These are phyloP conservation scores for Pseudonectria buxi DNA, from an alignment of 2,329 filamentous ascomycete genomes.

Conservation along the genomic window DNA sequence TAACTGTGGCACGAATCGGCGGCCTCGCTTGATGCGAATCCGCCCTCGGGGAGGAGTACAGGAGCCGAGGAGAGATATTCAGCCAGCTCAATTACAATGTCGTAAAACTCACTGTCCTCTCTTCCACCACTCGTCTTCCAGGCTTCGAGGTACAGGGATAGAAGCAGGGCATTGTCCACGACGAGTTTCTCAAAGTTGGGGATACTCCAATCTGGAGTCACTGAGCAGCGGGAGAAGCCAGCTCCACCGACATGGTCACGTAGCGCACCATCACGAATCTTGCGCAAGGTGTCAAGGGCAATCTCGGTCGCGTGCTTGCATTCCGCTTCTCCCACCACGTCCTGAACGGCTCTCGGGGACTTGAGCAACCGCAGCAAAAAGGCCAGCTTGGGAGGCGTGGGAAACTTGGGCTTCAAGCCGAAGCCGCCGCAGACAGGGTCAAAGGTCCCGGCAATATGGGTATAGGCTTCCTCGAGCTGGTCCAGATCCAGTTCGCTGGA, in stretches of 20 bases:
- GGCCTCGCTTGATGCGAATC: conserved; percentile 82
- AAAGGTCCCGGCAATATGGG: conserved; percentile 73
- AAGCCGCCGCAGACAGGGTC: conserved; percentile 78
- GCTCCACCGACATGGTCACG: conserved; percentile 48
- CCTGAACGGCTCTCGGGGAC: conserved; percentile 65
- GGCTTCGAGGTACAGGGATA: conserved; percentile 79
- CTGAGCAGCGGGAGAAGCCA: conserved; percentile 68
- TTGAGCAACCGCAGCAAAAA: conserved; percentile 71
- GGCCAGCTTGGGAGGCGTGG: conserved; percentile 76
- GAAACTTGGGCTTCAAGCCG: conserved; percentile 75
- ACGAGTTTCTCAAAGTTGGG: conserved; percentile 98
- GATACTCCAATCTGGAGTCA: conserved; percentile 86
- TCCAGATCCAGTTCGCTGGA: conserved; percentile 79
- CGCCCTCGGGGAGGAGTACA: conserved; percentile 61
- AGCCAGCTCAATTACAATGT: conserved; percentile 72
- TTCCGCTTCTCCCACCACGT: conserved; percentile 82
- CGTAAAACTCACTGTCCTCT: conserved; percentile 64
- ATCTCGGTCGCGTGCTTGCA: conserved; percentile 68
- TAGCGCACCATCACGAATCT: conserved; percentile 55
- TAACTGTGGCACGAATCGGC: conserved; percentile 73
- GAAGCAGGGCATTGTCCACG: conserved; percentile 81
- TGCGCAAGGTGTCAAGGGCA: conserved; percentile 71
- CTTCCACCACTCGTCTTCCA: conserved; percentile 54
- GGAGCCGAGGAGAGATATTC: conserved; percentile 75
- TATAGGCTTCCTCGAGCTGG: conserved; percentile 81